These are phyloP conservation scores for Metroxylon sagu DNA, from an alignment of 176 grass and related monocot genomes.

Conservation along the genomic window DNA sequence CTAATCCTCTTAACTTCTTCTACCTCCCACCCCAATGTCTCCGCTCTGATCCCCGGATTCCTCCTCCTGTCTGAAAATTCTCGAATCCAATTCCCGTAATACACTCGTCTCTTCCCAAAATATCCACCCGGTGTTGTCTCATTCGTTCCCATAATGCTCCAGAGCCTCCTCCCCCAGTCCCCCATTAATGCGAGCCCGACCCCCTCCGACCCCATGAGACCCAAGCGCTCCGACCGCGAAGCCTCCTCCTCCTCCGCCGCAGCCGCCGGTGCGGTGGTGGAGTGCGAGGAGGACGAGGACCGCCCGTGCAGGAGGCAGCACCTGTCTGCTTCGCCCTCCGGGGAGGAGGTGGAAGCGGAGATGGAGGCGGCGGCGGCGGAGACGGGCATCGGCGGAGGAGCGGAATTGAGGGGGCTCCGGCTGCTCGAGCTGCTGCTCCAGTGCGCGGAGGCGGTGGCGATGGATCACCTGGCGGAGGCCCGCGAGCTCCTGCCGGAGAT, in stretches of 20 bases:
- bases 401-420: constrained; percentile 43
- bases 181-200: constrained; percentile 10
- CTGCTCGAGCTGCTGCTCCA: constrained; percentile 51
- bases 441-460: constrained; percentile 68
- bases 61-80: not conserved
- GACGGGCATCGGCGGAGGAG: not conserved
- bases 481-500: constrained; percentile 63
- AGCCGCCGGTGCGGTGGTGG: not conserved
- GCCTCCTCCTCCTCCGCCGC: constrained; percentile 26
- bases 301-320: constrained; percentile 17
- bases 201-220: constrained; percentile 27
- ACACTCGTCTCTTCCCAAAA: not conserved
- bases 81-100: constrained; percentile 10
- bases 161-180: constrained; percentile 32
- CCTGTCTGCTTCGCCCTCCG: not conserved
- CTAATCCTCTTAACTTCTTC: not conserved
- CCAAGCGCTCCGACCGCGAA: constrained; percentile 33
- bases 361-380: not conserved
- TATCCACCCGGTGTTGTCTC: not conserved
- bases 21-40: not conserved
- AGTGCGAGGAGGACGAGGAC: not conserved
- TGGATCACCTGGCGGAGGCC: constrained; percentile 48
- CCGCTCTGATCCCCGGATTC: too few species aligned
- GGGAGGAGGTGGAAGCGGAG: not conserved
- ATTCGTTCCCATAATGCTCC: constrained; percentile 42